Evolutionary conservation across 2,329 filamentous ascomycete species (phyloP).

Genomic region (Blumeria hordei): DNA sequence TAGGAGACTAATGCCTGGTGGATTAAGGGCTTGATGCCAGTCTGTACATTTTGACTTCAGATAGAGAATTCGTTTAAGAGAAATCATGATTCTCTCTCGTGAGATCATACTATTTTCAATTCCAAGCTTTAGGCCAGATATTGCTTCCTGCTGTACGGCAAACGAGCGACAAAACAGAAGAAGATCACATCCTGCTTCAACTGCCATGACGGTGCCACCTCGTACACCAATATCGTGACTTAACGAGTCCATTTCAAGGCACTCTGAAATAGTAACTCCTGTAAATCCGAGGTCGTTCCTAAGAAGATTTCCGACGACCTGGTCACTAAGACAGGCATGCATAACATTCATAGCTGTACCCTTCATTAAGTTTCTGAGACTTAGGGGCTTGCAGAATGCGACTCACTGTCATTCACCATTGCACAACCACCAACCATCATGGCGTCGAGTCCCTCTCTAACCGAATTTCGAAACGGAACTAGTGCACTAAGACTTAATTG

Average conservation of each 20-base stretch:
- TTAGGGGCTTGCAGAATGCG: not conserved
- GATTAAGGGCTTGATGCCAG: slow-evolving; percentile 80
- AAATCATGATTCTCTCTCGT: slow-evolving; percentile 55
- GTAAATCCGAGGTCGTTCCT: slow-evolving; percentile 75
- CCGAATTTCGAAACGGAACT: slow-evolving; percentile 77
- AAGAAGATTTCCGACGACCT: slow-evolving; percentile 74
- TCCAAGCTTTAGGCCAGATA: slow-evolving; percentile 69
- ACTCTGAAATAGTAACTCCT: slow-evolving; percentile 85
- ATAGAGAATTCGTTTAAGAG: slow-evolving; percentile 50
- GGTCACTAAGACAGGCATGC: slow-evolving; percentile 90
- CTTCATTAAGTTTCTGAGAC: too few relatives aligned
- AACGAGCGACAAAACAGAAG: slow-evolving; percentile 74
- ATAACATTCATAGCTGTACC: slow-evolving; percentile 69
- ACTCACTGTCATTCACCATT: slow-evolving; percentile 40
- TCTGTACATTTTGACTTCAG: slow-evolving; percentile 72
- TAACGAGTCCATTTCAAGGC: slow-evolving; percentile 86
- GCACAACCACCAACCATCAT: slow-evolving; percentile 94
- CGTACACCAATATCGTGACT: slow-evolving; percentile 94
- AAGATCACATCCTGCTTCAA: slow-evolving; percentile 85
- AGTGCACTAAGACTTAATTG: slow-evolving; percentile 79
- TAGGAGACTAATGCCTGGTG: slow-evolving; percentile 51
- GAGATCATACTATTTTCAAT: slow-evolving; percentile 79
- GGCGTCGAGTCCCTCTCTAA: slow-evolving; percentile 63
- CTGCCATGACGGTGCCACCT: slow-evolving; percentile 89
- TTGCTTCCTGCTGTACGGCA: slow-evolving; percentile 71